These are phyloP conservation scores for Cymodocea nodosa DNA, from an alignment of 116 monocot species.

Conservation along the genomic window DNA sequence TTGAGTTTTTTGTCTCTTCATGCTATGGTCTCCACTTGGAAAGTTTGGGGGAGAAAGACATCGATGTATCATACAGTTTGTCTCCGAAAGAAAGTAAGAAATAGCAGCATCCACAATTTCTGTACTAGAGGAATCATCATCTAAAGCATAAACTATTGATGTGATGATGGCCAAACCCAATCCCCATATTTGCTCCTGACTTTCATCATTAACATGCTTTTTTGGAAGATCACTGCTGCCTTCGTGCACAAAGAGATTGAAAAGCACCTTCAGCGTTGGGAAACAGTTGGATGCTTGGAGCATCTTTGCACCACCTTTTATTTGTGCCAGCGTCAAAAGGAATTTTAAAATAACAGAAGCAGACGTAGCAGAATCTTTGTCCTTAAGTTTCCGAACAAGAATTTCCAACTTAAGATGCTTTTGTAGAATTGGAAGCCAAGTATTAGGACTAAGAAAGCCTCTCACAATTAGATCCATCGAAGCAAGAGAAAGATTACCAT, in stretches of 20 bases:
- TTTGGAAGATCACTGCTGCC: neutral
- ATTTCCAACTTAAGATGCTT: conserved; percentile 54
- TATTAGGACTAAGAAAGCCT: conserved; percentile 29
- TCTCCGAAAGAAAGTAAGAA: conserved; percentile 48
- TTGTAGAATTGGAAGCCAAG: conserved; percentile 61
- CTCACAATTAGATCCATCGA: conserved; percentile 65
- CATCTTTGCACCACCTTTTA: conserved; percentile 67
- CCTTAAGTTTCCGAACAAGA: conserved; percentile 34
- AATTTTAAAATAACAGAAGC: conserved; percentile 49
- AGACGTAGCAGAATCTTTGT: conserved; percentile 18
- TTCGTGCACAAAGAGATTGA: conserved; percentile 21
- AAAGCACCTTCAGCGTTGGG: conserved; percentile 36
- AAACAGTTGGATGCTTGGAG: conserved; percentile 45
- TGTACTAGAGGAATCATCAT: conserved; percentile 35
- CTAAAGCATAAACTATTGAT: conserved; percentile 40
- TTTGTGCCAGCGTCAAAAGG: conserved; percentile 50
- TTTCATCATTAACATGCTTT: conserved; percentile 12
- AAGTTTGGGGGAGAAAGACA: conserved; percentile 47
- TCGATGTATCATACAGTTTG: conserved; percentile 28
- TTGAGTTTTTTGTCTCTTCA: conserved; percentile 27
- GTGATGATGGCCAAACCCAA: conserved; percentile 52
- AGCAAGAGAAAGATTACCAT: conserved; percentile 45
- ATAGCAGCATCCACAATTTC: conserved; percentile 47
- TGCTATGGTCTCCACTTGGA: conserved; percentile 26
- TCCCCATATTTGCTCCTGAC: conserved; percentile 26